Base-by-base conservation (phyloP, 768 basidiomycete genomes). In the Leccinum arenicola region DNA sequence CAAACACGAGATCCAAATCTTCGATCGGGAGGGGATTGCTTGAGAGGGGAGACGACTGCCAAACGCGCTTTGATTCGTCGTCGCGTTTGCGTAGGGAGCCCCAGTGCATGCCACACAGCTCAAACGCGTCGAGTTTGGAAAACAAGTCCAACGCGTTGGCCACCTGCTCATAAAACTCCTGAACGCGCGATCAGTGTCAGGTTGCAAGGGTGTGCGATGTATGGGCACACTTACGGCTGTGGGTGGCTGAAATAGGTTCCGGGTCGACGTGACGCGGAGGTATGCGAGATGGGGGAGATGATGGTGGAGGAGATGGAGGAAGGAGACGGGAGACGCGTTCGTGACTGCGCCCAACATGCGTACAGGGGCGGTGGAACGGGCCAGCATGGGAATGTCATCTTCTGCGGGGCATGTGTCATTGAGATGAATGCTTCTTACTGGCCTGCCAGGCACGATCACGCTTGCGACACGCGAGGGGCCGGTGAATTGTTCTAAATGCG, bases 31-130 rank as follows among this genome's bases (percentile, higher is more conserved):
- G 68, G 53, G 66, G 61, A 52, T 70, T 67, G 52, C 61, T 65
- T 50, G 73, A 70, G 14, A 83, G 73, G 17, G 83, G 76, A 49
- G 79, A 76, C 1, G 83, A 82, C 69, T 81, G 80, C 85, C 84
- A 86, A 6, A 80, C 73, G 31, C 76, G 76, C 60, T 77, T 79
- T 40, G 76, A 69, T 33, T 79, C 75, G 51, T 76, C 69, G 54
- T 74, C 68, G 62, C 78, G 77, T 62, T 73, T 76, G 50, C 73
- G 77, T n/a, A 80, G 78, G 6, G 83, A 84, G 51, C 81, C 78
- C 88, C 89, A 91, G 63, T 86, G 87, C 74, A 91, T 83, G 35
- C 89, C 90, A 50, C 82, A 86, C 29, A 91, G 81, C 68, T 91
- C 89, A 66, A 89, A 89, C 50, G 82, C 81, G 61, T 80, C 75